Conservation (phyloP, 2,329 filamentous ascomycete genomes). For the Exophiala calicioides region DNA sequence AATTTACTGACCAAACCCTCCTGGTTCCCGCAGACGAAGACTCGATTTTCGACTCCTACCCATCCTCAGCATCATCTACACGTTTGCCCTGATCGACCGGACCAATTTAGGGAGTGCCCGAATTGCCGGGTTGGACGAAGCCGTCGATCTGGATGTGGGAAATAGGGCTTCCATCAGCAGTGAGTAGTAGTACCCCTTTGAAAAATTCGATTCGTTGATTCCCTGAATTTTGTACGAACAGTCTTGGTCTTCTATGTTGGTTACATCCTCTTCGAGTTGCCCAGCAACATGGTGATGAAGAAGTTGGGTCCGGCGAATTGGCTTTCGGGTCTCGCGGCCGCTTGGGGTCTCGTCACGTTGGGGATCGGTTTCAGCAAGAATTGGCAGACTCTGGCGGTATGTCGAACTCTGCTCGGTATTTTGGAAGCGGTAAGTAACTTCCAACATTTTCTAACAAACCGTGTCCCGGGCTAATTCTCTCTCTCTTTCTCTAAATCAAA, state of each 20-base stretch:
- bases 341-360: slow-evolving; percentile 37
- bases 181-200: neutral
- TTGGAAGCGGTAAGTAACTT: slow-evolving; percentile 38
- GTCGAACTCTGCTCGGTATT: slow-evolving; percentile 34
- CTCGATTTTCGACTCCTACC: slow-evolving; percentile 34
- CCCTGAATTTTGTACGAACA: slow-evolving; percentile 25
- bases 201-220: neutral
- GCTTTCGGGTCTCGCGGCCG: slow-evolving; percentile 10
- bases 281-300: slow-evolving; percentile 50
- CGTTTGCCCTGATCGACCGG: slow-evolving; percentile 22
- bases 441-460: slow-evolving; percentile 63
- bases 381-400: slow-evolving; percentile 30
- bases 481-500: slow-evolving; percentile 1
- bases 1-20: too few relatives aligned
- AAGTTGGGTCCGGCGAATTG: slow-evolving; percentile 22
- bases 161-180: slow-evolving; percentile 32
- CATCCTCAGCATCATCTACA: slow-evolving; percentile 31
- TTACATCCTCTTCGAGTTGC: slow-evolving; percentile 67
- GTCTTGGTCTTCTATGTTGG: slow-evolving; percentile 74
- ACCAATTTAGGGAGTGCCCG: slow-evolving; percentile 33
- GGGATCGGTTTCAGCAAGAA: slow-evolving; percentile 36
- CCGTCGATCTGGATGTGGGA: slow-evolving; percentile 33
- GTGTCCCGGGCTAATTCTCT: slow-evolving; percentile 11
- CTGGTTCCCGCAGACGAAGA: too few relatives aligned
- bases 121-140: slow-evolving; percentile 34